phyloP scores from a whole-genome alignment of 768 basidiomycete genomes.

The Russula ochroleuca region DNA sequence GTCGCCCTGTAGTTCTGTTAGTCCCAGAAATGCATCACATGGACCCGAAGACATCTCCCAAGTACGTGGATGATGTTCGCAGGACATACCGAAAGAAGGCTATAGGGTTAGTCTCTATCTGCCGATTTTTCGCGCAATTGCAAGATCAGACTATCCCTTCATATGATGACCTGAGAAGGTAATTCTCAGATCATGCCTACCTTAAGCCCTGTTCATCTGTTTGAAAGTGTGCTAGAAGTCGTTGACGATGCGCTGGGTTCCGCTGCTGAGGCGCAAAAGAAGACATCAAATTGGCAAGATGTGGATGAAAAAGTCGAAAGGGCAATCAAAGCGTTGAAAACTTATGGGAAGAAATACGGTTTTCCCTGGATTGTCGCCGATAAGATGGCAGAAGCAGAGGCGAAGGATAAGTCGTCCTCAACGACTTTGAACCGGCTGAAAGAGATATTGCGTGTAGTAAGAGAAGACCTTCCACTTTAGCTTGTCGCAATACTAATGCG shows the following conservation, averaged over 20 bases:
- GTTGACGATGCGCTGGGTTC: conserved; percentile 4
- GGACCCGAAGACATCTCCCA: not conserved
- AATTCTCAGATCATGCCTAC: not conserved
- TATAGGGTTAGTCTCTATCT: not conserved
- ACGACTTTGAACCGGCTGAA: not conserved
- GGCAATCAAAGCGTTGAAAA: not conserved
- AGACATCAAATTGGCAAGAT: not conserved
- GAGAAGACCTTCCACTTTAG: not conserved
- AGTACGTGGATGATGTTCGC: conserved; percentile 3
- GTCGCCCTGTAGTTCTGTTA: no score
- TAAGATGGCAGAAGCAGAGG: not conserved
- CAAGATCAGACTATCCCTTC: not conserved
- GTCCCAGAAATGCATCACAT: no score
- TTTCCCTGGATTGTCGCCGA: not conserved
- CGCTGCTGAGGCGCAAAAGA: not conserved
- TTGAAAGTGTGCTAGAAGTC: not conserved
- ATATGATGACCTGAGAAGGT: conserved; percentile 1
- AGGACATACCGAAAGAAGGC: conserved; percentile 12
- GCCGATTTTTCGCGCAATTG: not conserved
- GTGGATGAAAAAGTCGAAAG: not conserved
- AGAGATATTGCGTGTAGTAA: not conserved
- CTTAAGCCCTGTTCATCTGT: not conserved
- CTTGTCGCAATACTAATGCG: not conserved
- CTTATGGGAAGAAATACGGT: not conserved
- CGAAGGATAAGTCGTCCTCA: not conserved